Conservation (phyloP, 257 asterid species). For the Gardenia jasminoides region DNA sequence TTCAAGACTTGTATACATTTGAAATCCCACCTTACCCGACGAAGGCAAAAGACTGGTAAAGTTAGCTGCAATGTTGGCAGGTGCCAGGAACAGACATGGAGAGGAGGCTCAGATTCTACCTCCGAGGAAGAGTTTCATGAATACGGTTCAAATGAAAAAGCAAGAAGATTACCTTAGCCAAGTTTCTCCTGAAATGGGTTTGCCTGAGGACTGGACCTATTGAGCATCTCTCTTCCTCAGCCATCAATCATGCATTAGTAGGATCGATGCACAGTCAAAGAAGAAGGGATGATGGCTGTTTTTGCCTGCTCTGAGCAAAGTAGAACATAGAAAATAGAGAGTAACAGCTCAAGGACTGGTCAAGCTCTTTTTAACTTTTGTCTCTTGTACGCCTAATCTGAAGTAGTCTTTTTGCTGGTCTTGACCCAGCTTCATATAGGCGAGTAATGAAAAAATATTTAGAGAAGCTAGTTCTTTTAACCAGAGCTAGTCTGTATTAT, state of each 20-base stretch:
- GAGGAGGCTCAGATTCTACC: neutral
- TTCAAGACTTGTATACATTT: neutral
- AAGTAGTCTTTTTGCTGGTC: neutral
- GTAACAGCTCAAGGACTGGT: neutral
- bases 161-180: neutral
- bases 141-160: neutral
- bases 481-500: neutral
- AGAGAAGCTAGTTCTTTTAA: neutral
- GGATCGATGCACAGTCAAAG: neutral
- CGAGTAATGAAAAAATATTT: neutral
- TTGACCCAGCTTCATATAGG: neutral
- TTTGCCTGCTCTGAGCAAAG: neutral
- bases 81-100: neutral
- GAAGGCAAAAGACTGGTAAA: neutral
- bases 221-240: neutral
- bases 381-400: neutral
- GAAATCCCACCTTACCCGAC: neutral
- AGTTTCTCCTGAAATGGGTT: constrained; percentile 1
- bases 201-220: constrained; percentile 16
- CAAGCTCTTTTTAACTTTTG: neutral
- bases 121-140: neutral
- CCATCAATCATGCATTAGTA: neutral
- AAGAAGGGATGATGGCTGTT: neutral
- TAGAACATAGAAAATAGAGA: neutral
- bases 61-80: neutral